Evolutionary conservation across 441 rosid species (phyloP).

Genomic region (Jatropha multifida): DNA sequence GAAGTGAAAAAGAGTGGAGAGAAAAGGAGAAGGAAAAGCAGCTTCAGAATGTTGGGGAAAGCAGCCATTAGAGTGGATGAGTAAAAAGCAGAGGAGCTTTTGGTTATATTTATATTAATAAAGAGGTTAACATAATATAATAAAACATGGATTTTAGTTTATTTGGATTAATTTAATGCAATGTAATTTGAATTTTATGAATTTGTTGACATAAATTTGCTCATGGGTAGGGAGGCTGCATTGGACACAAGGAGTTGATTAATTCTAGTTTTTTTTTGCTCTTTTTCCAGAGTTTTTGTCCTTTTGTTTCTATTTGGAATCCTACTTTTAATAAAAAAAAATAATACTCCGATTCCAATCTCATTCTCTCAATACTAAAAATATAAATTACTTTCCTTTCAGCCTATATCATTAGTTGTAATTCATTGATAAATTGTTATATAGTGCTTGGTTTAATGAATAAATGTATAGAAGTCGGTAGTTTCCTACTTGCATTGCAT

Average conservation of each 20-base stretch:
- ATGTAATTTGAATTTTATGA: too few relatives aligned
- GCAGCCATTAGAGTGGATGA: constrained; percentile 37
- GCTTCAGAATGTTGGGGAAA: constrained; percentile 20
- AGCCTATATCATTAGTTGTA: too few relatives aligned
- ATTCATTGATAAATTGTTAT: too few relatives aligned
- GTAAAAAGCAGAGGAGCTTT: constrained; percentile 12
- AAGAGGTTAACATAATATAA: background rate
- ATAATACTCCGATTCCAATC: too few relatives aligned
- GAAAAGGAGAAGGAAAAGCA: constrained; percentile 30
- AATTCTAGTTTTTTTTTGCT: background rate
- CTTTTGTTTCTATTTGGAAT: background rate
- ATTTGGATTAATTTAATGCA: background rate
- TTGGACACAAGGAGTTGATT: background rate
- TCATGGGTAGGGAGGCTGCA: background rate
- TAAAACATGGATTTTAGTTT: constrained; percentile 6
- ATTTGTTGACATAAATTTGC: too few relatives aligned
- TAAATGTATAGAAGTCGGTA: too few relatives aligned
- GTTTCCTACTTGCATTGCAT: background rate
- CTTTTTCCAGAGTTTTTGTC: background rate
- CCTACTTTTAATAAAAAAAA: too few relatives aligned
- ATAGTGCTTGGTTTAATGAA: too few relatives aligned
- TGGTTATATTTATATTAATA: too few relatives aligned
- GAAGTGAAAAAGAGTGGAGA: constrained; percentile 34
- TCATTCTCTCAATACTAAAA: too few relatives aligned
- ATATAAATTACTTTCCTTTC: too few relatives aligned